Base-by-base conservation (phyloP, 345 rosid genomes). In the Murraya paniculata region DNA sequence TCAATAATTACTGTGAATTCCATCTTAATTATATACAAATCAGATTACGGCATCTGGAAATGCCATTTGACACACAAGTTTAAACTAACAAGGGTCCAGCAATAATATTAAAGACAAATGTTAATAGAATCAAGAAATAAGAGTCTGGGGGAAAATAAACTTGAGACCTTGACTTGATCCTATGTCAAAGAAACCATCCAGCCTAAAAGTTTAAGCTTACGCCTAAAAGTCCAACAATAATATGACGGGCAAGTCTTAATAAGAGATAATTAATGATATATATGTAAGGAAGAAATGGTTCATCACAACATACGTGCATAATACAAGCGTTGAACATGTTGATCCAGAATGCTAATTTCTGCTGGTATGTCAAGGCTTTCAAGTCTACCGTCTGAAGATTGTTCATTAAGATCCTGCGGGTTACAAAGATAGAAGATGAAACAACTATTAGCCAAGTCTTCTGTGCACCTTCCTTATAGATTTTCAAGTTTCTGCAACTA, bases 251-350 rank as follows among this genome's bases (percentile, higher is more conserved):
- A 50, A 50, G 56, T 50, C 56, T 18, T 50, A 50, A 50, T 6
- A 16, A 50, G 5, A 50, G 56, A 50, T 50, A 50, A 5, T 18
- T 14, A 41, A 41, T 35, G 8, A 0, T 18, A 75, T 8, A 27
- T 7, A 68, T 27, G 8, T 19, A 35, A n/a, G 50, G 19, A 65
- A 45, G 28, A 45, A 7, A 30, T 41, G 48, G 0, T 60, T 61
- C 9, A 24, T 25, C 64, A 53, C 45, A 59, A 82, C 69, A 87
- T 90, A 95, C 98, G 91, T 95, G 96, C 99, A 92, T 95, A 83
- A 95, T 82, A 82, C 98, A 93, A 84, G 98, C 98, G 84, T 95
- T 95, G 93, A 92, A 91, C 92, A 90, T 90, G 93, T 95, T 95
- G 94, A 95, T 89, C 99, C 99, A 95, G 84, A 95, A 95, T 25